A percentile compares a stretch with the other conserved stretches of the same genome.
phyloP scores from a whole-genome alignment of 2,329 filamentous ascomycete species.

The Paramyrothecium sp. region DNA sequence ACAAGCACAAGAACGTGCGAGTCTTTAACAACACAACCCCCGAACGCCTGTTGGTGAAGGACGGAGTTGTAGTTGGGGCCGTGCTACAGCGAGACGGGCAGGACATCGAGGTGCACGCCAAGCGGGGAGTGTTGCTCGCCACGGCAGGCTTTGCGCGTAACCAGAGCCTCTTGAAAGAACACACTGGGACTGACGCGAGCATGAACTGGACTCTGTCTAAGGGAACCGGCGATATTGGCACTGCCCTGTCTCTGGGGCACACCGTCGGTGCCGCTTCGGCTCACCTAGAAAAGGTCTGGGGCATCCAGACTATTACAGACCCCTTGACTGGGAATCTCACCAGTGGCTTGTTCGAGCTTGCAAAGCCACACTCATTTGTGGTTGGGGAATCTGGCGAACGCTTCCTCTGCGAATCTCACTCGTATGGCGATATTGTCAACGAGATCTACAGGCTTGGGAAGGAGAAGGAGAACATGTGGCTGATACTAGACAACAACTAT shows the following conservation, averaged over 20 bases:
- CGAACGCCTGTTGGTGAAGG: not conserved
- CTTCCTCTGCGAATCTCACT: not conserved
- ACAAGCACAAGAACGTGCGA: not conserved
- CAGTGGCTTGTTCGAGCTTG: not conserved
- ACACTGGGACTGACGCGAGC: too few species aligned
- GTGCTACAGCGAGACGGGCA: too few species aligned
- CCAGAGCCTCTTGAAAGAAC: too few species aligned
- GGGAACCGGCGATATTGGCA: too few species aligned
- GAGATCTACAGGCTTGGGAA: not conserved
- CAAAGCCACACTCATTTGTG: not conserved
- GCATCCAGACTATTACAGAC: too few species aligned
- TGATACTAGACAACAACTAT: not conserved
- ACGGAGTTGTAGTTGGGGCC: not conserved
- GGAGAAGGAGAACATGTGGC: not conserved
- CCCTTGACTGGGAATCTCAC: not conserved
- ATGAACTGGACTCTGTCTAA: too few species aligned
- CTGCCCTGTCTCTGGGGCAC: too few species aligned
- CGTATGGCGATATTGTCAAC: not conserved
- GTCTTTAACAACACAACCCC: not conserved
- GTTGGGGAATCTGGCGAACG: not conserved
- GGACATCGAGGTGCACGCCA: too few species aligned
- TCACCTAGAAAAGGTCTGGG: too few species aligned
- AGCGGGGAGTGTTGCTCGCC: not conserved
- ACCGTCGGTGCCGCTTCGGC: too few species aligned
- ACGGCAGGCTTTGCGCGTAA: not conserved